Conservation (phyloP, 129 eudicot species). For the Heracleum sosnowskyi region DNA sequence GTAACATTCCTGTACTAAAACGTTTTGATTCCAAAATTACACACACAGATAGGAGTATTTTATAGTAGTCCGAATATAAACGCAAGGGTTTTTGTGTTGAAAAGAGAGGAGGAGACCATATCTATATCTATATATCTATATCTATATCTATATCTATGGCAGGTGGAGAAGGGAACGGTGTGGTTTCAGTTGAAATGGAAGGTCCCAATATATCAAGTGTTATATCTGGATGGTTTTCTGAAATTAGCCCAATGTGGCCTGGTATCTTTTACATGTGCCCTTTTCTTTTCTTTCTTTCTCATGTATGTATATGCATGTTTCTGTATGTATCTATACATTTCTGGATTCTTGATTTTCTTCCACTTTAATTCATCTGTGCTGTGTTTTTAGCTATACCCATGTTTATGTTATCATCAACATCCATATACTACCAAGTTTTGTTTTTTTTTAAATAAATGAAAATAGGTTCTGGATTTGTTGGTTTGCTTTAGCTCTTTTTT, state of each 20-base stretch:
- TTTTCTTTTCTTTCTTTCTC: neutral
- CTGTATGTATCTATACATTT: too few relatives aligned
- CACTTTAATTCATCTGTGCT: neutral
- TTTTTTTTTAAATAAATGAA: neutral
- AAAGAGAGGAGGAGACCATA: too few relatives aligned
- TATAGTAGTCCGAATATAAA: too few relatives aligned
- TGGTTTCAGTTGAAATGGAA: constrained; percentile 27
- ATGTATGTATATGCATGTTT: too few relatives aligned
- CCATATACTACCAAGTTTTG: neutral
- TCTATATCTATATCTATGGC: constrained; percentile 9
- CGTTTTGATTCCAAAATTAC: neutral
- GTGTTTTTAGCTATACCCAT: neutral
- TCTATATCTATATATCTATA: too few relatives aligned
- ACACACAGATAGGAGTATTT: too few relatives aligned
- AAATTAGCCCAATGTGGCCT: constrained; percentile 99
- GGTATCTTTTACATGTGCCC: constrained; percentile 21
- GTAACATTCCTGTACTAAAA: neutral
- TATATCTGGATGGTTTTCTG: constrained; percentile 97
- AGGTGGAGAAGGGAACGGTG: constrained; percentile 31
- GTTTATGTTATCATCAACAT: too few relatives aligned
- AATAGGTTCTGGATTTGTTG: neutral
- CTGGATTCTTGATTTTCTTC: neutral
- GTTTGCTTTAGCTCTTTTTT: too few relatives aligned
- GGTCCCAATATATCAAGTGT: constrained; percentile 43
- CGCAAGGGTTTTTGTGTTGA: too few relatives aligned